Evolutionary conservation across 805 yeast genomes (phyloP), one percentile per base, ranked within the genome.

Genomic region (Teunomyces lycoperdinae): DNA sequence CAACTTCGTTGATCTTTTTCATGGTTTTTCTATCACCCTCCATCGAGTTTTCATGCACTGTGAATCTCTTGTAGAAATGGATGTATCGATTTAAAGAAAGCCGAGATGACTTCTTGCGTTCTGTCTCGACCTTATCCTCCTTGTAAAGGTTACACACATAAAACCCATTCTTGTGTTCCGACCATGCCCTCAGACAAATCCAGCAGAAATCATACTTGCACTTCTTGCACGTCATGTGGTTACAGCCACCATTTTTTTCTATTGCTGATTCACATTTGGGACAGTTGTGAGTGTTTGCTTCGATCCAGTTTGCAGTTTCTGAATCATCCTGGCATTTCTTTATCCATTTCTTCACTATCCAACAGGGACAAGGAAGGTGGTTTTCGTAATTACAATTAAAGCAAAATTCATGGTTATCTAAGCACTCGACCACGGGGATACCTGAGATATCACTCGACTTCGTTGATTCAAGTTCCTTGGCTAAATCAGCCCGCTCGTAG

Each of bases 181-280:
- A 58, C 99, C 99, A 92, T 30, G 73, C 78, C 3, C 84, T 84
- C 51, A 80, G 63, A 66, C 99, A 94, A 34, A 91, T 82, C 99
- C 99, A 94, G 66, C 99, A 94, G 61, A 90, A 94, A 62, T 91
- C 88, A 62, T 80, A 67, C 9, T 64, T 61, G 64, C 99, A 94
- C 49, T 81, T 84, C 3, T 79, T 73, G 64, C 99, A 94, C 1
- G 83, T 78, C 96, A 94, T 92, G 67, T 94, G 99, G 66, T 92
- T 92, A 68, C 99, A 94, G 0, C 99, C 99, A 17, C 97, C 98
- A 61, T 87, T 87, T 58, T 92, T 90, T 62, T 94, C 97, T 52
- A 92, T 94, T 27, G 82, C 72, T 1, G 89, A 71, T 8, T 71
- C 70, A 70, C 99, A 94, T 58, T 80, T 80, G 0, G 97, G 96